Base-by-base conservation (phyloP, 23 red algal genomes). In the Gracilariopsis chorda region DNA sequence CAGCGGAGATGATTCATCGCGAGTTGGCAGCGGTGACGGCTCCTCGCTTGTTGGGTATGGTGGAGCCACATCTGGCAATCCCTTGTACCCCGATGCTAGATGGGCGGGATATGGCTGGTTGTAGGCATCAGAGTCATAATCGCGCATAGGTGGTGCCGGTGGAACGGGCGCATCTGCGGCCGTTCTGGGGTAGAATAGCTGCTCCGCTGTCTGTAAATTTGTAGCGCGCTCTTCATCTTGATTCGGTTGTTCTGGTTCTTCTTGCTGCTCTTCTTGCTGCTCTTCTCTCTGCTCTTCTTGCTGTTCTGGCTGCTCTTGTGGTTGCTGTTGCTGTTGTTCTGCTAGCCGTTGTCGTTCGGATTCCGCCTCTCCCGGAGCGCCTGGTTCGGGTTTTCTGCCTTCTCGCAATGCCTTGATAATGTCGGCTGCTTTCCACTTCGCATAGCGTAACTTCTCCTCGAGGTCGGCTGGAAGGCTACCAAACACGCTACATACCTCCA, bases 401-500 rank as follows among this genome's bases (percentile, higher is more conserved):
- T 91, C 88, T 10, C 82, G 62, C 2, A 96, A 49, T 21, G 80
- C 88, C 16, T 75, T 75, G 14, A 48, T 74, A 27, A 96, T 96
- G 52, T 81, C 52, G 20, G 87, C 88, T 12, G 89, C 94, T 45
- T 92, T 87, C 63, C 69, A 87, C 32, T 78, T 73, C 20, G 88
- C 88, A 81, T 92, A 92, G 39, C 62, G 53, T 7, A 65, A 83
- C 55, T 65, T 58, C 23, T 92, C 67, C 23, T 42, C 79, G 28
- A 96, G 88, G 8, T 84, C 86, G 27, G 42, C 55, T 2, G 78
- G 47, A 12, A 92, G 73, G 20, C 34, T 28, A 1, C 58, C 82
- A 48, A 96, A 96, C 23, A 82, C 64, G 16, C 65, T 39, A 29
- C 88, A 96, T 17, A 96, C 94, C 63, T 96, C 88, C 17, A 96